These are phyloP conservation scores for Citrus australasica DNA, from an alignment of 345 rosid genomes.

Conservation along the genomic window DNA sequence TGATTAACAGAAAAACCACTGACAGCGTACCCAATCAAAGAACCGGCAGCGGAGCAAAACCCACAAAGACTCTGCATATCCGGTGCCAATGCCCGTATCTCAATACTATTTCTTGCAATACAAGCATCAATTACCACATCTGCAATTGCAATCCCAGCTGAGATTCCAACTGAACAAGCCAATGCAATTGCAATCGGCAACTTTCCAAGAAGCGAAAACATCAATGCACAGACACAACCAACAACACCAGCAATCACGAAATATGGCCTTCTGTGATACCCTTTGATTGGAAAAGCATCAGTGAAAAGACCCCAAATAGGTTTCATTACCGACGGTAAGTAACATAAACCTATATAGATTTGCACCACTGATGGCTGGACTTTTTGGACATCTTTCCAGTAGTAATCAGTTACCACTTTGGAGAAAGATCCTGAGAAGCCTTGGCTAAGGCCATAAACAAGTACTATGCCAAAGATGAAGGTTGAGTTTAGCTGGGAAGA, in stretches of 20 bases:
- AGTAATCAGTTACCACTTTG: constrained; percentile 74
- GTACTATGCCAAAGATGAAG: constrained; percentile 58
- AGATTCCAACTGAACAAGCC: constrained; percentile 56
- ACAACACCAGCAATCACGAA: constrained; percentile 61
- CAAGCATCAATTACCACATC: constrained; percentile 87
- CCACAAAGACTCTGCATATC: constrained; percentile 87
- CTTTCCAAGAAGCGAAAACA: constrained; percentile 40
- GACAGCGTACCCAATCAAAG: constrained; percentile 61
- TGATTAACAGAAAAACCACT: constrained; percentile 74
- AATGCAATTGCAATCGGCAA: constrained; percentile 53
- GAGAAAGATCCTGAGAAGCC: constrained; percentile 73
- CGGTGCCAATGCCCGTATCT: constrained; percentile 53
- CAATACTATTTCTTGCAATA: constrained; percentile 70
- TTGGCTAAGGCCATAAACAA: constrained; percentile 75
- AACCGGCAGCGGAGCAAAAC: constrained; percentile 74
- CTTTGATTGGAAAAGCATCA: constrained; percentile 64
- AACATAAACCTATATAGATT: constrained; percentile 65
- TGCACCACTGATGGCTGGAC: constrained; percentile 87
- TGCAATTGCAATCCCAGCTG: constrained; percentile 75
- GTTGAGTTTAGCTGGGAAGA: constrained; percentile 51
- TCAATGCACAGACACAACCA: constrained; percentile 49
- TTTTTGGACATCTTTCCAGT: constrained; percentile 84
- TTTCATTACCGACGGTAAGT: constrained; percentile 79
- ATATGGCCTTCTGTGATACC: constrained; percentile 70
- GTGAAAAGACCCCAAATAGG: constrained; percentile 82